Evolutionary conservation across 768 basidiomycete species (phyloP).

Genomic region (Macrolepiota fuliginosa): DNA sequence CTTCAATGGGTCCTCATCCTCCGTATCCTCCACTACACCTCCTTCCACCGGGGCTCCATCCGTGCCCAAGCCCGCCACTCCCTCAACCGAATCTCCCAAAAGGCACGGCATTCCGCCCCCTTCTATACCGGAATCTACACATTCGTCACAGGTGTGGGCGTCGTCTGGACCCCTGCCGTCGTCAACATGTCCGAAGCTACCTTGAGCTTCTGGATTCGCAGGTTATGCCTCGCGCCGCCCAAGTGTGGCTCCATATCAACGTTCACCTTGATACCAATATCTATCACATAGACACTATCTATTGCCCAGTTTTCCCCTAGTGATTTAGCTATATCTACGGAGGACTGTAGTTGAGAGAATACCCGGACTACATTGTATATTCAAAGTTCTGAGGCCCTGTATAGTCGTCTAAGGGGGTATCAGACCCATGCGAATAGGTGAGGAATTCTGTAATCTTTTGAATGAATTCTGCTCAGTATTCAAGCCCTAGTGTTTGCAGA

Average conservation of each 20-base stretch:
- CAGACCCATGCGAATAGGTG: no score
- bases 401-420: no score
- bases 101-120: constrained; percentile 42
- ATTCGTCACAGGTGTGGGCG: constrained; percentile 60
- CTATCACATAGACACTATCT: no score
- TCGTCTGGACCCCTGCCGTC: constrained; percentile 60
- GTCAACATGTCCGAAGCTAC: constrained; percentile 15
- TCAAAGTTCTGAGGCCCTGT: no score
- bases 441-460: constrained; percentile 79
- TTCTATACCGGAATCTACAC: constrained; percentile 19
- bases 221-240: no score
- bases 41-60: constrained; percentile 72
- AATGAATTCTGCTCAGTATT: constrained; percentile 91
- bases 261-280: no score
- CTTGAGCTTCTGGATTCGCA: not conserved
- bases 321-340: no score
- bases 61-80: constrained; percentile 54
- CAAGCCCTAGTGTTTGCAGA: constrained; percentile 87
- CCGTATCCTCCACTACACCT: constrained; percentile 66
- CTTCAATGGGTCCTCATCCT: constrained; percentile 43
- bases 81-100: constrained; percentile 44
- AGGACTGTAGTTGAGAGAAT: no score
- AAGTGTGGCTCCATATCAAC: no score
- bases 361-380: no score
- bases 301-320: no score